Evolutionary conservation across 2,329 filamentous ascomycete genomes (phyloP), one percentile per base, ranked within the genome.

Genomic region (Didymella glomerata): DNA sequence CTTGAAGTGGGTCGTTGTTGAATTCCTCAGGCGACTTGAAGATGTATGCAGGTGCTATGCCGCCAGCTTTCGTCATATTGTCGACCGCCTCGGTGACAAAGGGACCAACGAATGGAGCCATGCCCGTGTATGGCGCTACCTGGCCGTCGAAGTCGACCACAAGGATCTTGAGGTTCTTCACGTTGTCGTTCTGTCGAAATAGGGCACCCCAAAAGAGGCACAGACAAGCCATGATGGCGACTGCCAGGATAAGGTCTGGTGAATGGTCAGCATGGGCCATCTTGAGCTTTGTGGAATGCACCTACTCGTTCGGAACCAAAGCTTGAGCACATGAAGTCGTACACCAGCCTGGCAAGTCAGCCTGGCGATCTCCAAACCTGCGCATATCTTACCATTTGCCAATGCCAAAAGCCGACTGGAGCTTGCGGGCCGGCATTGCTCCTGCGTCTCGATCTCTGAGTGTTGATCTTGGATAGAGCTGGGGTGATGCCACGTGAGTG

Each of bases 141-240:
- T 68, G 60, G 4, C 82, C 83, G 69, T 90, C 88, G 60, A 89
- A 88, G 71, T 89, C 86, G 32, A 90, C 86, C 1, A 89, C 82
- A 61, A 83, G 82, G 13, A 90, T 79, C 6, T 77, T 79, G 8
- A 89, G 72, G 0, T 76, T 73, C 13, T 53, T 49, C 10, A 68
- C 57, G 9, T 64, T 61, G 1, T 66, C 56, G 22, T 64, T 65
- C 42, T 72, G 66, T 16, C 62, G 59, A 42, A 73, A 71, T n/a
- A 73, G 54, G 10, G 67, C 71, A 25, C 70, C 71, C 71, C 70
- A 74, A 50, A 70, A 73, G 8, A 73, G 55, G 40, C 68, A 66
- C 10, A 74, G 63, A 34, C 72, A 62, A 14, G 46, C 56, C 57
- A 73, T 62, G 42, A 74, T 69, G 9, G 56, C 56, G 22, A 54